Conservation (phyloP, 2,329 filamentous ascomycete genomes). For the Pyrenophora tritici-repentis region DNA sequence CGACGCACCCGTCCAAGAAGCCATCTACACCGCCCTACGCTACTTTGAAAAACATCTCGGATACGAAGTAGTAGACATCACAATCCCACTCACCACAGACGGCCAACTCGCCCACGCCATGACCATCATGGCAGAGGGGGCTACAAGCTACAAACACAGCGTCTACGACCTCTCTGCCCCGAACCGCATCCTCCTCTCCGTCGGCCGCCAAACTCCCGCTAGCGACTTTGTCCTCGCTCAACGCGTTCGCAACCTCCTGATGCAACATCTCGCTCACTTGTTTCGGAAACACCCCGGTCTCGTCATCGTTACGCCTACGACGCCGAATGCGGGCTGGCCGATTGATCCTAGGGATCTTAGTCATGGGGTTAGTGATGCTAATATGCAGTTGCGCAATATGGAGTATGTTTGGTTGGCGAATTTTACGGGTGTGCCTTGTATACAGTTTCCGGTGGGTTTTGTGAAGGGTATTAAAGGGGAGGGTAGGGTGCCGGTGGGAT, state of each 20-base stretch:
- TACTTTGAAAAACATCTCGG: slow-evolving; percentile 59
- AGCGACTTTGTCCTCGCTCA: slow-evolving; percentile 74
- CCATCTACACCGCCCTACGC: slow-evolving; percentile 66
- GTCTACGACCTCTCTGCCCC: slow-evolving; percentile 65
- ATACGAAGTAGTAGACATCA: slow-evolving; percentile 64
- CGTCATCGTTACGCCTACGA: slow-evolving; percentile 78
- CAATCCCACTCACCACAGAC: slow-evolving; percentile 69
- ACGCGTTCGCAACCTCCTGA: slow-evolving; percentile 73
- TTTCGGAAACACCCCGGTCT: slow-evolving; percentile 74
- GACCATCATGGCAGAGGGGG: slow-evolving; percentile 75
- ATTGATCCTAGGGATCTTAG: slow-evolving; percentile 66
- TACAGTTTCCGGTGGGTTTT: slow-evolving; percentile 78
- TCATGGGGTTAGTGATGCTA: slow-evolving; percentile 73
- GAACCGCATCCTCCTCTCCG: slow-evolving; percentile 71
- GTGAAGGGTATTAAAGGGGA: slow-evolving; percentile 57
- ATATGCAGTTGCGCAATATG: slow-evolving; percentile 77
- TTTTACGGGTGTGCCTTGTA: slow-evolving; percentile 75
- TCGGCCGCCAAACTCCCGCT: slow-evolving; percentile 67
- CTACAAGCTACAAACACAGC: slow-evolving; percentile 54
- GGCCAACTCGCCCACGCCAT: slow-evolving; percentile 77
- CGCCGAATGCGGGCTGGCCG: slow-evolving; percentile 76
- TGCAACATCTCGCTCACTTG: slow-evolving; percentile 75
- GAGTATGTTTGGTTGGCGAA: slow-evolving; percentile 86
- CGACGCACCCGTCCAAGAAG: slow-evolving; percentile 64
- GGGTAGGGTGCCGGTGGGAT: slow-evolving; percentile 61